Percentiles rank a stretch among this genome's conserved stretches.
phyloP scores from a whole-genome alignment of 495 filamentous ascomycete species.

The Halenospora varia region DNA sequence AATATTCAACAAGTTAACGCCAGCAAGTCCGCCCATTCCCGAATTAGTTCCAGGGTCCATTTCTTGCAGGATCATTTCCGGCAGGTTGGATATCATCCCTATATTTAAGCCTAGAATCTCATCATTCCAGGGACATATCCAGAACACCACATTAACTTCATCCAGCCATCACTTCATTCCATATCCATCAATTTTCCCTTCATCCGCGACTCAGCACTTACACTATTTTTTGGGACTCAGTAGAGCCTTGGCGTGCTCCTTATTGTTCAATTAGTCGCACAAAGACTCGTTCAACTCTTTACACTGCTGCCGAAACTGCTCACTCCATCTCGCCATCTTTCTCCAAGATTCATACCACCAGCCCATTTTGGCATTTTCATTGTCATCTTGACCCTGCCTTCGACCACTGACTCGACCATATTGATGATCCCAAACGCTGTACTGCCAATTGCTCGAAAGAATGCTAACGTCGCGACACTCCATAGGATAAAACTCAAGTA shows the following conservation, averaged over 20 bases:
- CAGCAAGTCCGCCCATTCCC: too few relatives aligned
- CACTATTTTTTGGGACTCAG: neutral
- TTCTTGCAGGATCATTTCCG: too few relatives aligned
- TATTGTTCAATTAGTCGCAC: neutral
- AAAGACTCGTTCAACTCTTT: conserved; percentile 8
- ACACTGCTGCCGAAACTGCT: conserved; percentile 37
- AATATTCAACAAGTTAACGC: too few relatives aligned
- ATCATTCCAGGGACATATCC: too few relatives aligned
- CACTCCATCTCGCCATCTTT: conserved; percentile 32
- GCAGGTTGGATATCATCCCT: too few relatives aligned
- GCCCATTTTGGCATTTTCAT: conserved; percentile 46
- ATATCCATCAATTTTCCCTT: neutral
- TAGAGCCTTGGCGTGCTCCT: conserved; percentile 42
- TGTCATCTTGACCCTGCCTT: conserved; percentile 70
- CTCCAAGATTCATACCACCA: conserved; percentile 34
- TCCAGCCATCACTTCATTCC: neutral
- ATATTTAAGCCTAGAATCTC: too few relatives aligned
- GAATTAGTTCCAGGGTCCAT: too few relatives aligned
- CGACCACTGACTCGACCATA: conserved; percentile 76
- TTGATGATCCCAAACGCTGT: conserved; percentile 79
- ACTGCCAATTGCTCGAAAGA: conserved; percentile 79
- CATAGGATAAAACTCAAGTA: conserved; percentile 94
- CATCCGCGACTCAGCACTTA: neutral
- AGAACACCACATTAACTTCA: neutral
- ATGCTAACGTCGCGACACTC: conserved; percentile 80